These are phyloP conservation scores for Boletus rubroflammeus DNA, from an alignment of 768 basidiomycete genomes.

Conservation along the genomic window DNA sequence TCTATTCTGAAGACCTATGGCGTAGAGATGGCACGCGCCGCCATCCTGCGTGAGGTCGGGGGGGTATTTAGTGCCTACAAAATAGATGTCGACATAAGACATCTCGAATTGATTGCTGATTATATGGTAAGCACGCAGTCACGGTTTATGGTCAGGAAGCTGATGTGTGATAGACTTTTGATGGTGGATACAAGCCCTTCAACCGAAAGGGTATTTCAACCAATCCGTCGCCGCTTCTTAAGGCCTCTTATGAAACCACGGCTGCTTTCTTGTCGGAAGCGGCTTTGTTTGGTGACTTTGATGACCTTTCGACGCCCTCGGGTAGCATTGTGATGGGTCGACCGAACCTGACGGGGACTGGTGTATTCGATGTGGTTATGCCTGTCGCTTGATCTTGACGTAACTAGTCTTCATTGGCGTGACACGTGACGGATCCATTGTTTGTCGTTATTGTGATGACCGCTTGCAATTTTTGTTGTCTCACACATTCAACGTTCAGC, in stretches of 20 bases:
- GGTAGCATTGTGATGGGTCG: slow-evolving; percentile 89
- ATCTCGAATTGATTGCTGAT: slow-evolving; percentile 95
- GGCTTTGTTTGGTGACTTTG: slow-evolving; percentile 91
- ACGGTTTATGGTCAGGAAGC: not conserved
- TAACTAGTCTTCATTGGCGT: slow-evolving; percentile 3
- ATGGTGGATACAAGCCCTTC: slow-evolving; percentile 97
- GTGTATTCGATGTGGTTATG: slow-evolving; percentile 86
- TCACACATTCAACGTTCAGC: slow-evolving; percentile 1
- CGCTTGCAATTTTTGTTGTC: slow-evolving; percentile 15
- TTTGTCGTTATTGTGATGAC: slow-evolving; percentile 24
- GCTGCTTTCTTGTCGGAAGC: slow-evolving; percentile 92
- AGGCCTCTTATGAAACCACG: slow-evolving; percentile 97
- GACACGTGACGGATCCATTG: slow-evolving; percentile 12
- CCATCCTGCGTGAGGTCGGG: slow-evolving; percentile 88
- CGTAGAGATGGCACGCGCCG: slow-evolving; percentile 91
- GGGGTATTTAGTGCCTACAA: slow-evolving; percentile 93
- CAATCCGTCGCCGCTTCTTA: slow-evolving; percentile 92
- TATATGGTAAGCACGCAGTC: slow-evolving; percentile 76
- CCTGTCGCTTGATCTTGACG: slow-evolving; percentile 24
- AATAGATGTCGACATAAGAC: slow-evolving; percentile 91
- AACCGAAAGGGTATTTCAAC: slow-evolving; percentile 93
- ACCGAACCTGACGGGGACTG: slow-evolving; percentile 89
- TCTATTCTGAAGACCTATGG: slow-evolving; percentile 90
- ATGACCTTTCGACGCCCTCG: slow-evolving; percentile 86
- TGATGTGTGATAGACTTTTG: slow-evolving; percentile 71